Conservation (phyloP, 345 rosid species). For the Clausena lansium region DNA sequence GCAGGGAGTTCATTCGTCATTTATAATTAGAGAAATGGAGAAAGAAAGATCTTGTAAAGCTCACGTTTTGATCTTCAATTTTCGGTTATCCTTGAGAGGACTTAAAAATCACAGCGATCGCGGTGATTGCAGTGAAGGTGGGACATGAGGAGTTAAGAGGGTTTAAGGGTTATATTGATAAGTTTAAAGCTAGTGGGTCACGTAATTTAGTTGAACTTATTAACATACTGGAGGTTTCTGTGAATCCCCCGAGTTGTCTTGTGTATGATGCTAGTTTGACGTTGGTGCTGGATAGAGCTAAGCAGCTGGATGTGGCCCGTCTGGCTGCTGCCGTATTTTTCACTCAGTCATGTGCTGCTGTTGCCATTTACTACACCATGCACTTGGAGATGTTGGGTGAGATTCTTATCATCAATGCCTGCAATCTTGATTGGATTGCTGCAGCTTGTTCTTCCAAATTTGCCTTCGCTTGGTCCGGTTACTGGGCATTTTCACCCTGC, state of each 20-base stretch:
- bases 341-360: background rate
- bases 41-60: background rate
- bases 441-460: background rate
- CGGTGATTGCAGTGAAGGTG: background rate
- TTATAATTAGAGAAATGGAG: background rate
- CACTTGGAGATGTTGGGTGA: background rate
- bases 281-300: background rate
- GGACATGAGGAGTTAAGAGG: background rate
- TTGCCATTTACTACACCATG: background rate
- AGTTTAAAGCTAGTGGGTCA: background rate
- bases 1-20: background rate
- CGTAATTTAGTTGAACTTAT: background rate
- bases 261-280: background rate
- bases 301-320: background rate
- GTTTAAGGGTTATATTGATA: background rate
- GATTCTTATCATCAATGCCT: background rate
- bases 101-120: slow-evolving; percentile 3
- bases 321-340: background rate
- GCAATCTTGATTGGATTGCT: background rate
- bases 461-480: background rate
- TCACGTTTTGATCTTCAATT: slow-evolving; percentile 19
- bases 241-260: background rate
- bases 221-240: background rate
- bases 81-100: slow-evolving; percentile 11
- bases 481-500: background rate